Conservation (phyloP, 331 rosid genomes). For the Quercus lobata region DNA sequence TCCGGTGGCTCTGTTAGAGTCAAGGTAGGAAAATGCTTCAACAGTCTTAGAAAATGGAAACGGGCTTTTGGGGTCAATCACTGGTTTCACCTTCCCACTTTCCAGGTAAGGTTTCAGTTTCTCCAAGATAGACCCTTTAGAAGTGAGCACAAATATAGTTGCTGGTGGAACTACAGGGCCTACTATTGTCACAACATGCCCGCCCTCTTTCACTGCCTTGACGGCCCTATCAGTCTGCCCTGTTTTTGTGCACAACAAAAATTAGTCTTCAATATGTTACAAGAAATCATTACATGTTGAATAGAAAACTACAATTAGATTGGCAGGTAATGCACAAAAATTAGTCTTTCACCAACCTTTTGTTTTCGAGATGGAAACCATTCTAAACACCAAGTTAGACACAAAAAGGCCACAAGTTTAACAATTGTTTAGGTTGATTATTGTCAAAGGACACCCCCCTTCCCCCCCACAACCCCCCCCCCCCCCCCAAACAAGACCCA, state of each 20-base stretch:
- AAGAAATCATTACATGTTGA: too few species aligned
- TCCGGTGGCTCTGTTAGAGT: conserved; percentile 55
- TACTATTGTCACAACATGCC: conserved; percentile 48
- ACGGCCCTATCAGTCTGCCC: conserved; percentile 43
- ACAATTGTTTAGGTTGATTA: too few species aligned
- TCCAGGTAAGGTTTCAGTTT: conserved; percentile 56
- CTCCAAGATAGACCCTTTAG: conserved; percentile 51
- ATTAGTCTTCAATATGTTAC: too few species aligned
- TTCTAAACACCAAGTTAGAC: too few species aligned
- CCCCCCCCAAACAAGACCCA: too few species aligned
- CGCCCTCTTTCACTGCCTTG: conserved; percentile 53
- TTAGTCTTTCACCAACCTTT: too few species aligned
- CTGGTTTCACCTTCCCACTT: conserved; percentile 69
- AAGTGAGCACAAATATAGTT: conserved; percentile 18
- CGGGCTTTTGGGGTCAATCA: conserved; percentile 65
- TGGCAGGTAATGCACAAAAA: not conserved
- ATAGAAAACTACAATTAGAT: not conserved
- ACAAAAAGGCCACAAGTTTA: too few species aligned
- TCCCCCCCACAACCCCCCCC: too few species aligned
- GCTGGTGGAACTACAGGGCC: conserved; percentile 29
- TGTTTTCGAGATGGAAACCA: too few species aligned
- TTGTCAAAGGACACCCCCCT: too few species aligned
- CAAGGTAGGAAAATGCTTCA: conserved; percentile 58
- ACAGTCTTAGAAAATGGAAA: conserved; percentile 50
- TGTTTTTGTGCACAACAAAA: not conserved